These are phyloP conservation scores for Cladosporium sp. DNA, from an alignment of 2,329 filamentous ascomycete species.

Conservation along the genomic window DNA sequence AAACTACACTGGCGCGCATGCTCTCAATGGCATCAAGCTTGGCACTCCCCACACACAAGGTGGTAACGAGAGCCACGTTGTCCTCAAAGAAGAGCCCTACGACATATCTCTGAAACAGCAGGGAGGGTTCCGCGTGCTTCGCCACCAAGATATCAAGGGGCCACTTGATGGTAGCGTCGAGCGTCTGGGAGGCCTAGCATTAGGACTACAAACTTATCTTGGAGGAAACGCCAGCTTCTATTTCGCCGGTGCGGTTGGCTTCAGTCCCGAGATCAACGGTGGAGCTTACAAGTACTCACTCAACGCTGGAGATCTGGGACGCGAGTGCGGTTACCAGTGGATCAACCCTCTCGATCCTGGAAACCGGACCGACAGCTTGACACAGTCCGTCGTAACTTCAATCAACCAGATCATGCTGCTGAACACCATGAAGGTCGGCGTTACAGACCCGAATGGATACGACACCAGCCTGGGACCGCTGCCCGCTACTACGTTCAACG, in stretches of 20 bases:
- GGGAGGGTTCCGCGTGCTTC: slow-evolving; percentile 22
- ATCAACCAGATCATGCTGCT: slow-evolving; percentile 32
- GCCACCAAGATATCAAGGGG: slow-evolving; percentile 25
- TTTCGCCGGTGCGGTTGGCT: slow-evolving; percentile 19
- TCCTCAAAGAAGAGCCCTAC: not conserved
- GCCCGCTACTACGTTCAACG: slow-evolving; percentile 12
- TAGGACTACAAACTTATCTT: slow-evolving; percentile 23
- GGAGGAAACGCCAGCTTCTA: slow-evolving; percentile 24
- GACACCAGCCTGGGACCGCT: not conserved
- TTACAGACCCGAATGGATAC: too few relatives aligned
- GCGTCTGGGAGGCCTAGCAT: slow-evolving; percentile 25
- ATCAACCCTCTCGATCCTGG: slow-evolving; percentile 22
- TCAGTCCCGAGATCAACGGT: slow-evolving; percentile 22
- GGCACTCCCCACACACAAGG: not conserved
- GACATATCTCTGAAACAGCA: slow-evolving; percentile 20
- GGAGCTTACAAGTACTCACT: slow-evolving; percentile 24
- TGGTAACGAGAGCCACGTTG: not conserved
- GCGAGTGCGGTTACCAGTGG: slow-evolving; percentile 23
- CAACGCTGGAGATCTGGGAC: slow-evolving; percentile 6
- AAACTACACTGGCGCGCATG: slow-evolving; percentile 22
- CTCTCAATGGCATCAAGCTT: slow-evolving; percentile 19
- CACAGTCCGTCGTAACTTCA: slow-evolving; percentile 21
- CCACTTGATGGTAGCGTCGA: slow-evolving; percentile 19
- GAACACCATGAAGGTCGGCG: too few relatives aligned
- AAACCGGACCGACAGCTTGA: slow-evolving; percentile 9